Evolutionary conservation across 805 yeast genomes (phyloP).

Genomic region (Teunomyces stri): DNA sequence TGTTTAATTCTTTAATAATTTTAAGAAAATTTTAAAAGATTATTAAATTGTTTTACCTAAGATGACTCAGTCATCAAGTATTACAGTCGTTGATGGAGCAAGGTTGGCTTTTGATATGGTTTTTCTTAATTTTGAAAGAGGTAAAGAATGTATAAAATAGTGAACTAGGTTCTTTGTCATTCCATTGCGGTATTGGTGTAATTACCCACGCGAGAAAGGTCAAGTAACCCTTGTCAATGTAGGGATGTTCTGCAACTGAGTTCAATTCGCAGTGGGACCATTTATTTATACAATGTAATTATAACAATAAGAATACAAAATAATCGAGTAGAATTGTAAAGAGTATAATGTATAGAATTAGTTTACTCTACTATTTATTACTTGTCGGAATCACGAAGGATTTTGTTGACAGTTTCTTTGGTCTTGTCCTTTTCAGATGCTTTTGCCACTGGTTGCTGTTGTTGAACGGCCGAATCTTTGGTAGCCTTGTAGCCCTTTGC

Average conservation of each 20-base stretch:
- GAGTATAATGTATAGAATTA: background rate
- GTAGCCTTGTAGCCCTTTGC: slow-evolving; percentile 13
- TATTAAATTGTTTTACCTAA: background rate
- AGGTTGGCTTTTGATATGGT: too few relatives aligned
- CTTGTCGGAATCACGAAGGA: background rate
- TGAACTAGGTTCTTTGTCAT: too few relatives aligned
- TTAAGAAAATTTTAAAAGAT: background rate
- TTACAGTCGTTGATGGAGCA: too few relatives aligned
- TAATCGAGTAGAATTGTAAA: background rate
- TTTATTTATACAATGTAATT: background rate
- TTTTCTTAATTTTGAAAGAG: too few relatives aligned
- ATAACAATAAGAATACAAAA: background rate
- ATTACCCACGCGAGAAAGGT: background rate
- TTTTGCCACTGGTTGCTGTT: background rate
- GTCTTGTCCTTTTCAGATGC: background rate
- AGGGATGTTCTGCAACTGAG: background rate
- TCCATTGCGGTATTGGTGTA: background rate
- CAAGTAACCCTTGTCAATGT: too few relatives aligned
- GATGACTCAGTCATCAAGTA: too few relatives aligned
- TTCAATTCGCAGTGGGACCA: background rate
- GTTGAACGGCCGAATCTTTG: slow-evolving; percentile 4
- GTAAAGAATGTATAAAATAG: too few relatives aligned
- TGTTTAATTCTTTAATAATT: background rate
- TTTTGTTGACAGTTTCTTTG: background rate
- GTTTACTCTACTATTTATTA: background rate